A percentile compares a stretch with the other conserved stretches of the same genome.
phyloP scores from a whole-genome alignment of 2,329 filamentous ascomycete genomes.

The Colletotrichum sojae region DNA sequence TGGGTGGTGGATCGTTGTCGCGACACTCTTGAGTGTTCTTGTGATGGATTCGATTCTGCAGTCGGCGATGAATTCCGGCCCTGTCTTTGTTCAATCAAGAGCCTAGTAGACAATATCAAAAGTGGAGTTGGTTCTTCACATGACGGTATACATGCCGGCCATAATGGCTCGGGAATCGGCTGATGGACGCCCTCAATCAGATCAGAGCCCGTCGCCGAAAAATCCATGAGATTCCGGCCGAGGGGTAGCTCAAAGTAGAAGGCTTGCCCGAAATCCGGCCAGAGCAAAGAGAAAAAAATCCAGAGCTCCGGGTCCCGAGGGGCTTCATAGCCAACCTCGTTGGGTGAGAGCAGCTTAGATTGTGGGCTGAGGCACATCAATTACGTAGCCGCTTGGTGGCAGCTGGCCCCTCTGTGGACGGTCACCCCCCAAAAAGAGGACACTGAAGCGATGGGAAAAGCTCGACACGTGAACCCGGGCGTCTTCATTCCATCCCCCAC shows the following conservation, averaged over 20 bases:
- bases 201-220: conserved; percentile 13
- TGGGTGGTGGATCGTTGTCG: conserved; percentile 25
- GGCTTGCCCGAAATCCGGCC: conserved; percentile 4
- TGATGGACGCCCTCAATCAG: conserved; percentile 32
- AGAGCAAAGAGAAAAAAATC: background rate
- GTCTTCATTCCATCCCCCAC: conserved; percentile 35
- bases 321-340: background rate
- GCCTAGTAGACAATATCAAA: conserved; percentile 34
- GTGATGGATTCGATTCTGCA: conserved; percentile 15
- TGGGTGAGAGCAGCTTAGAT: conserved; percentile 10
- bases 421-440: conserved; percentile 12
- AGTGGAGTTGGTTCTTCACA: conserved; percentile 39
- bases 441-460: conserved; percentile 9
- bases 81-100: conserved; percentile 33
- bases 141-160: conserved; percentile 29
- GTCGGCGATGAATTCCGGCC: conserved; percentile 16
- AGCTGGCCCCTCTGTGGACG: conserved; percentile 21
- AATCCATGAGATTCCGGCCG: conserved; percentile 6
- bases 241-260: conserved; percentile 21
- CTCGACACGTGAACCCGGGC: conserved; percentile 35
- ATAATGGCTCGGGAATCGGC: conserved; percentile 34
- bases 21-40: conserved; percentile 5
- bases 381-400: conserved; percentile 36
- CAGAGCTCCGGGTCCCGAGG: background rate
- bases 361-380: conserved; percentile 36